Evolutionary conservation across 2,329 filamentous ascomycete species (phyloP), one percentile per base, ranked within the genome.

Genomic region (Beauveria bassiana): DNA sequence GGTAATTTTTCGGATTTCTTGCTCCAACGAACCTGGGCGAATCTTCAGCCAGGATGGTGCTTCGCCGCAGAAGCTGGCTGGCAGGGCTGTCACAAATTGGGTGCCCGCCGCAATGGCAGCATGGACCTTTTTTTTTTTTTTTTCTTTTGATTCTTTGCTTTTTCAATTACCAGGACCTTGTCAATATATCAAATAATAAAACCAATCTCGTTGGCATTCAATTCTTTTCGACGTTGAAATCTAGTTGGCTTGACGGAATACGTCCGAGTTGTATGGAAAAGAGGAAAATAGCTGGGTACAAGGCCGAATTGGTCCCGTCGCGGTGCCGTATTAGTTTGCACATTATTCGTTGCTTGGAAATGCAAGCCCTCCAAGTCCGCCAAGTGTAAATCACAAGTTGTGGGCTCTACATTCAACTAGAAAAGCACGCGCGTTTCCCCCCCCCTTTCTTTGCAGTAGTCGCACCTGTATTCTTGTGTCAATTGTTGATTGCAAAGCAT

Each of bases 11-110:
- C 18, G n/a, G 40, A n/a, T 42, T 42, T n/a, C 31, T 31, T 31
- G 31, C 28, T 8, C 28, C 28, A 57, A 55, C 52, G 38, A 57
- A 57, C 54, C 42, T 12, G 31, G 9, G 42, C 54, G 50, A 26
- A 57, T 57, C 42, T 57, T 57, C 54, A 57, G 54, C 54, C 42
- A 57, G n/a, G 42, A 43, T 43, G 53, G 54, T 46, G 54, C 24
- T 31, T 47, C 16, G 5, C 14, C 9, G 53, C 18, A 8, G 9
- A 10, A 18, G 18, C 24, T 10, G 24, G 18, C 24, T 10, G 24
- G 38, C 53, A 55, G 54, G 54, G 54, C 54, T 46, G 43, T 34
- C 38, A 2, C 7, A 7, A 46, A 57, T 47, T 55, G n/a, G 42
- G 54, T 53, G n/a, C 28, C 54, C 54, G 26, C 42, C 42, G 54